Conservation (phyloP, 331 rosid genomes). For the Ulmus americana region DNA sequence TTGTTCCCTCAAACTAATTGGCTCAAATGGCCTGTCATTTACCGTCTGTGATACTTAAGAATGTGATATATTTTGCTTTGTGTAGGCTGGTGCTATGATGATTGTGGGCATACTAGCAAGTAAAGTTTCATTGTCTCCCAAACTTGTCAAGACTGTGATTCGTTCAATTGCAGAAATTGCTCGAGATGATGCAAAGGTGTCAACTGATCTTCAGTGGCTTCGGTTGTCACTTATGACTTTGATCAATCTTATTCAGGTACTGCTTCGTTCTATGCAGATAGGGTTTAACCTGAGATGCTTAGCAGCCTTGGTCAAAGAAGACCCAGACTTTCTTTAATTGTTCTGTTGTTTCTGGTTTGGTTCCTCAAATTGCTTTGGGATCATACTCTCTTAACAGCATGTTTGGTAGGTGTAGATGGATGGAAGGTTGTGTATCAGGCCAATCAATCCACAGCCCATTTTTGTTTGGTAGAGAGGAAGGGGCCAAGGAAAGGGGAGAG, state of each 20-base stretch:
- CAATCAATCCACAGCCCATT: too few relatives aligned
- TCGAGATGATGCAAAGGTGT: constrained; percentile 49
- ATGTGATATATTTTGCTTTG: constrained; percentile 5
- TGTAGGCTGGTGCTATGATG: constrained; percentile 90
- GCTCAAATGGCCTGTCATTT: too few relatives aligned
- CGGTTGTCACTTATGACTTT: constrained; percentile 70
- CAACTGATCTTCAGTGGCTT: constrained; percentile 62
- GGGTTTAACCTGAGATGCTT: neutral
- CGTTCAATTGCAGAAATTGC: constrained; percentile 69
- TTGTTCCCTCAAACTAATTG: too few relatives aligned
- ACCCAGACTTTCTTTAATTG: too few relatives aligned
- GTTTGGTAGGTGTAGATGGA: too few relatives aligned
- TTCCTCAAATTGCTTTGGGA: neutral
- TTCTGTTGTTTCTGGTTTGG: neutral
- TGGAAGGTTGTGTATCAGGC: too few relatives aligned
- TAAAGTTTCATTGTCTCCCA: constrained; percentile 64
- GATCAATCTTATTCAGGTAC: constrained; percentile 86
- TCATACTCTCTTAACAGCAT: neutral
- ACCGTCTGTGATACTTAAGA: neutral
- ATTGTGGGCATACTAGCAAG: constrained; percentile 71
- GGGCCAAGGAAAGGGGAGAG: too few relatives aligned
- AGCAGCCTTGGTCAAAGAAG: too few relatives aligned
- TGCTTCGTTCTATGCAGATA: neutral
- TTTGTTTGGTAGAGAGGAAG: too few relatives aligned
- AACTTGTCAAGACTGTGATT: constrained; percentile 64